Percentiles rank a stretch among this genome's conserved stretches.
phyloP scores from a whole-genome alignment of 176 grass and related monocot species.

The Carex cristatella region DNA sequence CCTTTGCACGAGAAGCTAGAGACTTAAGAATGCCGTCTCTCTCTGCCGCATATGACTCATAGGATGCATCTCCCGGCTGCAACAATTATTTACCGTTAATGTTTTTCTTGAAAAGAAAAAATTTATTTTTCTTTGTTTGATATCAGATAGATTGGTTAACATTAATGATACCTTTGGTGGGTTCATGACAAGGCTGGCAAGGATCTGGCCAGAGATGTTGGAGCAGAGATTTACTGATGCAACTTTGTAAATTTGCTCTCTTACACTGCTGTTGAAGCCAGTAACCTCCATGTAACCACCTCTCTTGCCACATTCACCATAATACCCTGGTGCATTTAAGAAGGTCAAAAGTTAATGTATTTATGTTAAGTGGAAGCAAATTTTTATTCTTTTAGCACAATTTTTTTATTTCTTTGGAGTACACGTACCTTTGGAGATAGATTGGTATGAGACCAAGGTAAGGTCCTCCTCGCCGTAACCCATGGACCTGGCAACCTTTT shows the following conservation, averaged over 20 bases:
- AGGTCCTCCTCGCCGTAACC: slow-evolving; percentile 70
- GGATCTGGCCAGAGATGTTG: slow-evolving; percentile 90
- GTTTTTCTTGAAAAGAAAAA: neutral
- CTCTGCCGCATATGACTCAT: slow-evolving; percentile 67
- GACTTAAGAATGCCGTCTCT: slow-evolving; percentile 82
- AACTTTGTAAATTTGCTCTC: slow-evolving; percentile 97
- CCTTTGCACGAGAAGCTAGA: slow-evolving; percentile 84
- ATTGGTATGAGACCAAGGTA: slow-evolving; percentile 78
- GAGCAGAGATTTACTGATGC: slow-evolving; percentile 96
- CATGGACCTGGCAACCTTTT: slow-evolving; percentile 77
- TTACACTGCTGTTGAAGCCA: slow-evolving; percentile 68
- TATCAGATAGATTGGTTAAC: slow-evolving; percentile 22
- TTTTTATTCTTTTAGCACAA: neutral
- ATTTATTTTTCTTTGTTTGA: neutral
- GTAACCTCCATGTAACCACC: slow-evolving; percentile 97
- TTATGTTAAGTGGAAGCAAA: slow-evolving; percentile 16
- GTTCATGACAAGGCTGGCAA: slow-evolving; percentile 90
- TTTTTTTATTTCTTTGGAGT: neutral
- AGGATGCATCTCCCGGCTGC: slow-evolving; percentile 82
- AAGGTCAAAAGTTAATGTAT: slow-evolving; percentile 3
- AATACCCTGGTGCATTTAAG: slow-evolving; percentile 48
- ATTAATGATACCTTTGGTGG: slow-evolving; percentile 64
- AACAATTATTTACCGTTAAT: slow-evolving; percentile 8
- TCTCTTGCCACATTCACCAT: slow-evolving; percentile 98
- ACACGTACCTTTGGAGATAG: slow-evolving; percentile 76